Evolutionary conservation across 208 protist species (phyloP), one percentile per base, ranked within the genome.

Genomic region (Wallacemonas rigidus): DNA sequence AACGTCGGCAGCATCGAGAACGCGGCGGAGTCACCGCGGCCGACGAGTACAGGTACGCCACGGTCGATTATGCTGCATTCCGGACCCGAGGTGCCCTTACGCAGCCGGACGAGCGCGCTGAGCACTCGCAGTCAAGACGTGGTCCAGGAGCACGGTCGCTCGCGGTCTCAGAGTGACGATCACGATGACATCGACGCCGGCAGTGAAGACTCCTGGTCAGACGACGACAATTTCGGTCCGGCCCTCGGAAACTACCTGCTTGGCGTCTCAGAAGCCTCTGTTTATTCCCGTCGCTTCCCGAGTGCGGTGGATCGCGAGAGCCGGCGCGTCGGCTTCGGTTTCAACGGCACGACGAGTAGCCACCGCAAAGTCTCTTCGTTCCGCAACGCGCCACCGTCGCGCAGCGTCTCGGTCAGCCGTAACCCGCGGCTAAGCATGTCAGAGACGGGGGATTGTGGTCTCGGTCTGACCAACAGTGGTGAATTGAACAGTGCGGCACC

Each of bases 191-290:
- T 9, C 8, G 17, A 35, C 36, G 54, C 5, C 39, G 26, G 43
- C 44, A 63, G 70, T 47, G 70, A 74, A n/a, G 70, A 74, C 70
- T 74, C 70, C 58, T 74, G 70, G 70, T 53, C 45, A 2, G 56
- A 74, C 41, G 50, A 68, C 38, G 60, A 74, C 41, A 47, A 35
- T 39, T 47, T 67, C 69, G 17, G 15, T 2, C 3, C 15, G 1
- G 55, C 35, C 38, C 15, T 73, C 7, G 69, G 41, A n/a, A 74
- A 7, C 38, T 36, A 17, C 70, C 7, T 67, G 12, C 54, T 74
- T 3, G 60, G 60, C n/a, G 43, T 65, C n/a, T 65, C 60, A 3
- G 60, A 65, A 7, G 41, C 53, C 12, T 60, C 39, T 12, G 51
- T 54, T 48, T 68, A 38, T 48, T 67, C 70, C 6, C 70, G 70